Evolutionary conservation across 257 asterid genomes (phyloP).

Genomic region (Agastache rugosa): DNA sequence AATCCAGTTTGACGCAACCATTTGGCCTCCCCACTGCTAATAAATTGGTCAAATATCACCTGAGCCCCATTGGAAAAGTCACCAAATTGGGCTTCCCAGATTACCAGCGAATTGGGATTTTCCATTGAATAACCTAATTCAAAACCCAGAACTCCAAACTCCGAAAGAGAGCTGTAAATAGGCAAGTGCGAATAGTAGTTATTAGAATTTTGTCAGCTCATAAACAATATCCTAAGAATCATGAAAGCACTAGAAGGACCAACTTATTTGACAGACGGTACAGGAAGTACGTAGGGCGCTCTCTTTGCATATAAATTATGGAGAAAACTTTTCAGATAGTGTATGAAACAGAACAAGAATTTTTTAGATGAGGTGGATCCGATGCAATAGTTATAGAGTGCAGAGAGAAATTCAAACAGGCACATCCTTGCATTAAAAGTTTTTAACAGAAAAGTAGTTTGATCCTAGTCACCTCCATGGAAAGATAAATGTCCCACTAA

Average conservation of each 20-base stretch:
- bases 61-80: slow-evolving; percentile 83
- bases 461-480: slow-evolving; percentile 15
- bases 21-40: slow-evolving; percentile 82
- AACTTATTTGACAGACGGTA: background rate
- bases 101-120: slow-evolving; percentile 87
- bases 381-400: background rate
- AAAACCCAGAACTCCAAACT: slow-evolving; percentile 91
- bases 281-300: background rate
- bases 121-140: slow-evolving; percentile 97
- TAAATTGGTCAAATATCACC: slow-evolving; percentile 76
- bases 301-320: background rate
- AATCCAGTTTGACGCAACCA: slow-evolving; percentile 79
- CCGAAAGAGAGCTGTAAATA: slow-evolving; percentile 83
- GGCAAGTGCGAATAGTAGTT: slow-evolving; percentile 8
- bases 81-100: slow-evolving; percentile 88
- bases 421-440: slow-evolving; percentile 1
- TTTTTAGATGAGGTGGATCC: background rate
- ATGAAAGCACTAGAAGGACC: slow-evolving; percentile 23
- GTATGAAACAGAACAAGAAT: background rate
- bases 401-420: background rate
- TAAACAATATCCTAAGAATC: slow-evolving; percentile 6
- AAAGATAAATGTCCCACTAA: slow-evolving; percentile 11
- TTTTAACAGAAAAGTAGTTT: background rate
- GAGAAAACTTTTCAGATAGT: background rate
- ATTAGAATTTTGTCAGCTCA: slow-evolving; percentile 27